Evolutionary conservation across 75 land plant genomes (phyloP).

Genomic region (Chamaecyparis obtusa): DNA sequence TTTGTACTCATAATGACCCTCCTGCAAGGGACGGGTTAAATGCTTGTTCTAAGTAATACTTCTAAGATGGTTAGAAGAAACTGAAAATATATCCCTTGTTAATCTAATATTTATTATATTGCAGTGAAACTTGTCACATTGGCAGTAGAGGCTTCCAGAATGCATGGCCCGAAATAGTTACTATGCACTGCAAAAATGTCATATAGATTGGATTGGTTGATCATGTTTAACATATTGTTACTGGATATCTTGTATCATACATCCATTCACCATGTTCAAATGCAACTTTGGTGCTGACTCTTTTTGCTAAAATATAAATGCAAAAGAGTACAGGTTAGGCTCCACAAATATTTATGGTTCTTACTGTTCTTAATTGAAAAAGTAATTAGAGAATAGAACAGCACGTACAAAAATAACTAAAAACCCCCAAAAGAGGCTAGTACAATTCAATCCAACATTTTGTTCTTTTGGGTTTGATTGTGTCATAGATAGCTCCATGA

Average conservation of each 20-base stretch:
- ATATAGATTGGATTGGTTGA: neutral
- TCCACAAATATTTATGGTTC: neutral
- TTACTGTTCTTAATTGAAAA: too few relatives aligned
- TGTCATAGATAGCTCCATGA: too few relatives aligned
- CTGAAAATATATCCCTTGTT: neutral
- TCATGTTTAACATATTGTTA: neutral
- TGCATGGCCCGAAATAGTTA: neutral
- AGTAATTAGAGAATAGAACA: too few relatives aligned
- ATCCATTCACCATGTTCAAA: neutral
- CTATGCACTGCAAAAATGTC: neutral
- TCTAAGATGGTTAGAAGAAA: neutral
- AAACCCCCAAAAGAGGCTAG: too few relatives aligned
- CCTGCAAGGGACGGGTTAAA: constrained; percentile 41
- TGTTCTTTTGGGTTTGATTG: too few relatives aligned
- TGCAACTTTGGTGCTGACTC: neutral
- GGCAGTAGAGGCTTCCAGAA: neutral
- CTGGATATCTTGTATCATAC: neutral
- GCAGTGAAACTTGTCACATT: neutral
- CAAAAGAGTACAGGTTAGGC: neutral
- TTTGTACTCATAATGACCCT: constrained; percentile 95
- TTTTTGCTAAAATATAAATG: neutral
- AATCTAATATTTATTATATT: neutral
- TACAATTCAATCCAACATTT: too few relatives aligned
- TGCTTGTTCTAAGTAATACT: neutral
- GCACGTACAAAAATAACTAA: too few relatives aligned